Base-by-base conservation (phyloP, 192 early-diverging fungal species). In the Tieghemiomyces parasiticus region DNA sequence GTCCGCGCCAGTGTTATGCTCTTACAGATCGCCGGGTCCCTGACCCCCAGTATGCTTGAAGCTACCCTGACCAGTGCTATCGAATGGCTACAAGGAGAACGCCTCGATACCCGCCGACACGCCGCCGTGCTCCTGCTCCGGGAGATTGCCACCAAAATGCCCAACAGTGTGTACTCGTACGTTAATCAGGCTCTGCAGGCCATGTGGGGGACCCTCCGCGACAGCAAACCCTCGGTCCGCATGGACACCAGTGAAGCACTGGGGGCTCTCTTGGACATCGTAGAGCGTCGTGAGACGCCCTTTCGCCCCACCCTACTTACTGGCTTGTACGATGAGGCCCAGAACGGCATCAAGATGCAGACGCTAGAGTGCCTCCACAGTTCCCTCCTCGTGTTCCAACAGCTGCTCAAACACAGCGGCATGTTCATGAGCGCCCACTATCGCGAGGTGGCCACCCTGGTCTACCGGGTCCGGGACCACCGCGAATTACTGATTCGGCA, bases 341-440 rank as follows among this genome's bases (percentile, higher is more conserved):
- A 84, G 55, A 76, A 78, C 35, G 83, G 84, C 10, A 70, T 94
- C 56, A 75, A 78, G 35, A 62, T 77, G n/a, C 77, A 73, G 28
- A 87, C 67, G 45, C 73, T 83, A 4, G 92, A 95, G 58, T 76
- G 81, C 19, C 80, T 85, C n/a, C 93, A 96, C 67, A 92, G 89
- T 1, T 81, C 85, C 33, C 71, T 96, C 24, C 72, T 98, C 46
- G 85, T 83, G 0, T 80, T 83, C 63, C 78, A 84, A 34, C 90
- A 89, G 61, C 67, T 98, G 35, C 69, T 96, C 20, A 69, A 74
- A 46, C 87, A 89, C 62, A 81, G 90, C 45, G 85, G 85, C 53
- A 83, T 81, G 79, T 93, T 89, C 68, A 92, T 96, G 84, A 79
- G 83, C 9, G 75, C 82, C 22, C 75, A 80, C 62, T 94, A 91